Conservation (phyloP, 805 yeast genomes). For the Lipomyces sp. region DNA sequence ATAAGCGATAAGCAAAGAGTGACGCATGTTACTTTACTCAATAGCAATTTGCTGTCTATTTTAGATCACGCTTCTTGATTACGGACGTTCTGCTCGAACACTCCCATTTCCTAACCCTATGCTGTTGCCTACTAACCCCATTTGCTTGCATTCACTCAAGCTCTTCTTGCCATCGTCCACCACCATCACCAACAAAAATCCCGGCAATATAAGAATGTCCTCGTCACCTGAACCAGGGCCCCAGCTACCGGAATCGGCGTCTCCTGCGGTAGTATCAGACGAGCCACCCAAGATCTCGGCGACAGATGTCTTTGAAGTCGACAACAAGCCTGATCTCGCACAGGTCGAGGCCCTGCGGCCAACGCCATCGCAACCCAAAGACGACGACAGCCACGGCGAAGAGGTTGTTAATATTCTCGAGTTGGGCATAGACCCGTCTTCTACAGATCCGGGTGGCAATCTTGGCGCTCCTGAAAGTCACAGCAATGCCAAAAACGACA, state of each 20-base stretch:
- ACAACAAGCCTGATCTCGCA: background rate
- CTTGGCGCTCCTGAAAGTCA: background rate
- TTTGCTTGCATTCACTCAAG: background rate
- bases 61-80: no score
- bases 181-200: no score
- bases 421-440: slow-evolving; percentile 13
- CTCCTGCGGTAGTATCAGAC: background rate
- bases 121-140: no score
- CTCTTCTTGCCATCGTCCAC: no score
- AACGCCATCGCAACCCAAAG: slow-evolving; percentile 2
- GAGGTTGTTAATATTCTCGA: slow-evolving; percentile 27
- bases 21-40: no score
- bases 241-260: background rate
- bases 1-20: no score
- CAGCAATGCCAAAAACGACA: background rate
- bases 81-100: no score
- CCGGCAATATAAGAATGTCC: no score
- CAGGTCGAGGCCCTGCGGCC: background rate
- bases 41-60: no score
- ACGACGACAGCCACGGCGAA: slow-evolving; percentile 23
- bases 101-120: no score
- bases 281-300: background rate
- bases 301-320: slow-evolving; percentile 5
- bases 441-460: background rate
- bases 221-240: slow-evolving; percentile 17